A percentile compares a stretch with the other conserved stretches of the same genome.
These are phyloP conservation scores for Aspergillus sp. DNA, from an alignment of 2,329 filamentous ascomycete species.

Conservation along the genomic window DNA sequence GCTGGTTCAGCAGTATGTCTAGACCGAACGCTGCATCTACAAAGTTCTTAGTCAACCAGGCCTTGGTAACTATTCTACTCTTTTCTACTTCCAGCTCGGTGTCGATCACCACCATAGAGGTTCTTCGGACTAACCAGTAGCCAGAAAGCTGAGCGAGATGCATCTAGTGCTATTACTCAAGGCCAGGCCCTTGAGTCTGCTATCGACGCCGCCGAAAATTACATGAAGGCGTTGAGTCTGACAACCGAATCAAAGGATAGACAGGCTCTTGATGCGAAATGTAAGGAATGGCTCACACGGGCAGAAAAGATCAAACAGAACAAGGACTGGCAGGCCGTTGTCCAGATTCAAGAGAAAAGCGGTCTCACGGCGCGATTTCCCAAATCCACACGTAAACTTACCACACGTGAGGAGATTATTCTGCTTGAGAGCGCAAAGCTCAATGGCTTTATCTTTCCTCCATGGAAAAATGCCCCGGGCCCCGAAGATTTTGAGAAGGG, in stretches of 20 bases:
- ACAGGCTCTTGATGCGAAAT: slow-evolving; percentile 66
- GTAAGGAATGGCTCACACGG: slow-evolving; percentile 66
- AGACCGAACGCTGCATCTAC: slow-evolving; percentile 28
- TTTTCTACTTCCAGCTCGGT: background rate
- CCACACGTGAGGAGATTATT: slow-evolving; percentile 73
- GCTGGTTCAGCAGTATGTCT: slow-evolving; percentile 29
- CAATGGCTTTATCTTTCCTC: slow-evolving; percentile 80
- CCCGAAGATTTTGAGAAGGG: slow-evolving; percentile 62
- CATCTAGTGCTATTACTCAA: slow-evolving; percentile 55
- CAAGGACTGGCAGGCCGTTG: slow-evolving; percentile 33
- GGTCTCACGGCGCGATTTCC: slow-evolving; percentile 49
- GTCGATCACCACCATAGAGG: background rate
- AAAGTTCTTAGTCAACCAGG: slow-evolving; percentile 32
- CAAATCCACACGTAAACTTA: slow-evolving; percentile 60
- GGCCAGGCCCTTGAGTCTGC: slow-evolving; percentile 72
- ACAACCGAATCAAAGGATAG: slow-evolving; percentile 65
- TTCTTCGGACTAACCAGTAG: slow-evolving; percentile 26
- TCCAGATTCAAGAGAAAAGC: slow-evolving; percentile 22
- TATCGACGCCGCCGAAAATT: slow-evolving; percentile 75
- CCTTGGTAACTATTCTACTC: slow-evolving; percentile 29
- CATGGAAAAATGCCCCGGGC: slow-evolving; percentile 70
- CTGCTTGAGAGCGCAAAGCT: slow-evolving; percentile 75
- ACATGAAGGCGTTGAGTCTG: slow-evolving; percentile 73
- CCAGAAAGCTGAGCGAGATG: slow-evolving; percentile 57
- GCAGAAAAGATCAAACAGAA: slow-evolving; percentile 74